Conservation (phyloP, 192 early-diverging fungal genomes). For the Jimgerdemannia lactiflua region DNA sequence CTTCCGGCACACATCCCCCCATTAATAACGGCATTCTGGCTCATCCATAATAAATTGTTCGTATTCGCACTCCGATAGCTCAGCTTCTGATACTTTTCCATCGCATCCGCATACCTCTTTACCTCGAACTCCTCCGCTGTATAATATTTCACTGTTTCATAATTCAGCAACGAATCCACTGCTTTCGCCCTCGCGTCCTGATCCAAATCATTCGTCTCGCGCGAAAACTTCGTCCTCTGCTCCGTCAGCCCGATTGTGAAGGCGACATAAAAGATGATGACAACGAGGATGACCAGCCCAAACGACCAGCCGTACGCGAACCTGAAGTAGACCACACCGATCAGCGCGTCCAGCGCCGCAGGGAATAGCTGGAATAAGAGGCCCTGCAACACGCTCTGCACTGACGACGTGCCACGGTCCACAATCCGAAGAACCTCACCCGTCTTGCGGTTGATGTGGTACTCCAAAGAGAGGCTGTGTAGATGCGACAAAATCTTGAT, state of each 20-base stretch:
- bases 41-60: constrained; percentile 71
- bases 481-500: constrained; percentile 85
- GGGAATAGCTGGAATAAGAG: constrained; percentile 87
- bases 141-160: constrained; percentile 93
- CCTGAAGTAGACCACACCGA: constrained; percentile 70
- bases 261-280: constrained; percentile 39
- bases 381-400: constrained; percentile 67
- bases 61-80: constrained; percentile 70
- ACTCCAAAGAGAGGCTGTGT: constrained; percentile 78
- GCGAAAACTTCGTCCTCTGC: constrained; percentile 72
- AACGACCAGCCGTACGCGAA: constrained; percentile 34
- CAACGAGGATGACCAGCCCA: constrained; percentile 34
- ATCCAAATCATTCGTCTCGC: constrained; percentile 77
- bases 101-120: constrained; percentile 60
- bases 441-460: constrained; percentile 88
- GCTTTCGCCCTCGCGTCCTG: constrained; percentile 73
- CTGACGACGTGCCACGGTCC: constrained; percentile 65
- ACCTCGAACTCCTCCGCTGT: constrained; percentile 77
- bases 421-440: constrained; percentile 86
- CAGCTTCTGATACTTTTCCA: constrained; percentile 69
- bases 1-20: constrained; percentile 72
- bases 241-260: constrained; percentile 62
- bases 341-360: constrained; percentile 71
- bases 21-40: constrained; percentile 81
- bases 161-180: constrained; percentile 83